Evolutionary conservation across 441 rosid species (phyloP), one percentile per base, ranked within the genome.

Genomic region (Euphorbia celastroides): DNA sequence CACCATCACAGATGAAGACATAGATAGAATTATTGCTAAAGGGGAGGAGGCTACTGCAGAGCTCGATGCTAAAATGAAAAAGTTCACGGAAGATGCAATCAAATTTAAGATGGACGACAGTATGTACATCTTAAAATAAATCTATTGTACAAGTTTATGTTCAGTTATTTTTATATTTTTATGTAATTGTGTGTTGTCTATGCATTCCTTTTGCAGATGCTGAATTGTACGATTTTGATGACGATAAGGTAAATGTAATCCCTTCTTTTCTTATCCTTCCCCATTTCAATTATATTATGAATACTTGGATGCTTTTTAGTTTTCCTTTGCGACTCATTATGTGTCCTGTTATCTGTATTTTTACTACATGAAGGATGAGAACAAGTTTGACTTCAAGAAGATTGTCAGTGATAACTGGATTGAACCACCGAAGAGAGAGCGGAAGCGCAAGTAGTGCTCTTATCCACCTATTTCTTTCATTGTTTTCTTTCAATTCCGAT

Each of bases 21-120:
- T 94, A 66, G 97, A 89, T 74, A 89, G 98, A 84, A 92, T 94
- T 74, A 86, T 94, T 75, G 99, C 98, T 57, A 92, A 90, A 86
- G 98, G 98, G 81, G 98, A 89, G 81, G 98, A 93, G 72, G 87
- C 96, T 5, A 92, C 96, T 0, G 96, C 98, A 77, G 98, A 92
- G 75, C 97, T 94, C 73, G 96, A 94, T 84, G 97, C 98, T 26
- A 94, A 94, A 81, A 92, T 94, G 99, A 94, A 94, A 83, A 95
- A 92, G 76, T 95, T 95, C 73, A 95, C 97, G 0, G 99, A 95
- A 80, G 98, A 92, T 83, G 99, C 98, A 0, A 92, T 95, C 62
- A 92, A 92, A 75, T 95, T 95, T 77, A 95, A 95, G 79, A 87
- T 92, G 99, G 99, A 92, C 64, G 98, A 92, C 70, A 86, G 97